These are phyloP conservation scores for Podaxis sp. DNA, from an alignment of 768 basidiomycete species.

Conservation along the genomic window DNA sequence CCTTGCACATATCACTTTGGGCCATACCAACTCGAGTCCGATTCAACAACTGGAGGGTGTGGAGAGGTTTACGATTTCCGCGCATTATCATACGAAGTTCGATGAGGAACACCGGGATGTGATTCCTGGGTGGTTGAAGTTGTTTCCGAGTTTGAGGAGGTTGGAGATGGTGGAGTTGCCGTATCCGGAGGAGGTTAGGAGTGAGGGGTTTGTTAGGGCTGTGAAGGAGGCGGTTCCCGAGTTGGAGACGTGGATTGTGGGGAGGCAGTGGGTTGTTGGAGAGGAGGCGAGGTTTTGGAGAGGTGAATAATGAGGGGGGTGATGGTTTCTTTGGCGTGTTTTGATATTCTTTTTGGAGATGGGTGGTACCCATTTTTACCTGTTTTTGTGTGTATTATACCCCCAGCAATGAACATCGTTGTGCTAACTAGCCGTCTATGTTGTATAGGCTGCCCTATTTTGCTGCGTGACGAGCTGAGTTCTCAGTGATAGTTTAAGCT, in stretches of 20 bases:
- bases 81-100: neutral
- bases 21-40: neutral
- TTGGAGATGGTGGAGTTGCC: slow-evolving; percentile 4
- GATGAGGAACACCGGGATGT: neutral
- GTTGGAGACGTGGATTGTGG: slow-evolving; percentile 1
- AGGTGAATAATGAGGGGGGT: neutral
- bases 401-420: no score
- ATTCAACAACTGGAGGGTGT: neutral
- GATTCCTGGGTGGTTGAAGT: neutral
- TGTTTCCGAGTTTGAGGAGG: slow-evolving; percentile 1
- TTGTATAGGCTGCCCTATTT: no score
- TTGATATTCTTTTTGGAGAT: no score
- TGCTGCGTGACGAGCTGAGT: no score
- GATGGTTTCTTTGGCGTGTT: neutral
- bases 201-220: neutral
- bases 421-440: no score
- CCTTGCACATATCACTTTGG: neutral
- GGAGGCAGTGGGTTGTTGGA: neutral
- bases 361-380: no score
- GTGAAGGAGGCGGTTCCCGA: neutral
- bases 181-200: neutral
- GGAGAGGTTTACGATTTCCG: neutral
- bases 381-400: no score
- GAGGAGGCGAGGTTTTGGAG: neutral
- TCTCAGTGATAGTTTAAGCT: no score